phyloP scores from a whole-genome alignment of 2,329 filamentous ascomycete genomes.

The Penicillium sp. region DNA sequence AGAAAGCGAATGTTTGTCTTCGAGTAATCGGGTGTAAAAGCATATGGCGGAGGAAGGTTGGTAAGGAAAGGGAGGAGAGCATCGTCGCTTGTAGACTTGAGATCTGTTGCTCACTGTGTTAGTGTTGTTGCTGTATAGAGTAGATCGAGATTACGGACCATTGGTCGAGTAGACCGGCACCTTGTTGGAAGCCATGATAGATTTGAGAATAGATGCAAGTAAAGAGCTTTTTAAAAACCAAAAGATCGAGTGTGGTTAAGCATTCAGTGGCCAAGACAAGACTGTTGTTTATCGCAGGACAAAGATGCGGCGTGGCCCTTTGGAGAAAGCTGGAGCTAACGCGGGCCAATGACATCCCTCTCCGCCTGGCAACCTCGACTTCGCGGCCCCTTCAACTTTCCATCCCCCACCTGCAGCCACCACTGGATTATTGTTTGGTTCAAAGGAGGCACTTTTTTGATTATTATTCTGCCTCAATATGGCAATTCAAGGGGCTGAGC shows the following conservation, averaged over 20 bases:
- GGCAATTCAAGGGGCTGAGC: conserved; percentile 68
- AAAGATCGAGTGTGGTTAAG: background rate
- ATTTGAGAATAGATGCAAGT: background rate
- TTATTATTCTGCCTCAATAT: conserved; percentile 44
- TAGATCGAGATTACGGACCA: conserved; percentile 28
- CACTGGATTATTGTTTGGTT: background rate
- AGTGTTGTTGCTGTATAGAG: conserved; percentile 6
- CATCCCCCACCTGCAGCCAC: conserved; percentile 11
- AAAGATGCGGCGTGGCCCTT: conserved; percentile 34
- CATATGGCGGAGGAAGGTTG: conserved; percentile 54
- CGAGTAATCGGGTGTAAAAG: conserved; percentile 69
- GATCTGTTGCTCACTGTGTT: conserved; percentile 49
- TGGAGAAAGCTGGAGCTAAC: conserved; percentile 22
- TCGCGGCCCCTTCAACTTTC: conserved; percentile 11
- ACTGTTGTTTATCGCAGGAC: conserved; percentile 13
- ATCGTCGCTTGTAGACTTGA: conserved; percentile 95
- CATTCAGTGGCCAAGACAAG: background rate
- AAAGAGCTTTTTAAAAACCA: background rate
- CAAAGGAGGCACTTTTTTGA: background rate
- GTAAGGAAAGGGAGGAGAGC: conserved; percentile 88
- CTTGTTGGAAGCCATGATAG: conserved; percentile 27
- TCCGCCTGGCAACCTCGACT: conserved; percentile 14
- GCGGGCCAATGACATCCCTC: conserved; percentile 19
- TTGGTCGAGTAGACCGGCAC: conserved; percentile 40
- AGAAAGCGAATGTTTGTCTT: conserved; percentile 73